A percentile compares a stretch with the other conserved stretches of the same genome.
These are phyloP conservation scores for Penicillium simplicissimum DNA, from an alignment of 495 filamentous ascomycete species.

Conservation along the genomic window DNA sequence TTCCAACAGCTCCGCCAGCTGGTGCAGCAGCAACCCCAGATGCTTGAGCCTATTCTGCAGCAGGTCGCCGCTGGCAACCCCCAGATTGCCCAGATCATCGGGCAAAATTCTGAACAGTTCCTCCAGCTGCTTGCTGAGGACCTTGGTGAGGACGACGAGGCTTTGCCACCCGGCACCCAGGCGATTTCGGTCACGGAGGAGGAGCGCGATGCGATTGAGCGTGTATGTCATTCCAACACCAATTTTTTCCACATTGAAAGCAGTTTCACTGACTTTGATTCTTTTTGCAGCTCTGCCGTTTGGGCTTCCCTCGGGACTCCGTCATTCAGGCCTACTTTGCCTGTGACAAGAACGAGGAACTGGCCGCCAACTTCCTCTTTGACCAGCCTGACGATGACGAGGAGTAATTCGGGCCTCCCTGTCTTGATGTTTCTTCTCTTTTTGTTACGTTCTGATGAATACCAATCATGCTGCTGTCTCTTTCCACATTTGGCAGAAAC, in stretches of 20 bases:
- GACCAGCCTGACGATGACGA: constrained; percentile 92
- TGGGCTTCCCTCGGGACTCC: constrained; percentile 89
- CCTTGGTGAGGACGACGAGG: constrained; percentile 59
- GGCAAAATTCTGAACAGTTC: constrained; percentile 88
- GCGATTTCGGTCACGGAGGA: constrained; percentile 91
- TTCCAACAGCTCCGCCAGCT: constrained; percentile 97
- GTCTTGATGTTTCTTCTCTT: constrained; percentile 13
- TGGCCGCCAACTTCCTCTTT: constrained; percentile 96
- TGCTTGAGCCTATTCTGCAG: constrained; percentile 97
- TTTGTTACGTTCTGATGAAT: constrained; percentile 34
- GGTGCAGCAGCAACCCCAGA: constrained; percentile 94
- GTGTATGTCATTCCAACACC: constrained; percentile 58
- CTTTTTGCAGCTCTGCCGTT: constrained; percentile 68
- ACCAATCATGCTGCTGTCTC: constrained; percentile 32
- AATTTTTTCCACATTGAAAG: too few relatives aligned
- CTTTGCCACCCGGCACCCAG: constrained; percentile 84
- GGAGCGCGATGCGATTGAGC: constrained; percentile 93
- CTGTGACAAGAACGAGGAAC: constrained; percentile 98
- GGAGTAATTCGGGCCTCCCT: constrained; percentile 40
- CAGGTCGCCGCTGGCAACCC: constrained; percentile 96
- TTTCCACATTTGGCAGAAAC: constrained; percentile 22
- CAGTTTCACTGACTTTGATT: constrained; percentile 35
- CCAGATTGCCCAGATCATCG: constrained; percentile 87
- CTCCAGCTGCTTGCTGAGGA: constrained; percentile 84
- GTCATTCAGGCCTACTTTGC: constrained; percentile 99